Evolutionary conservation across 2,329 filamentous ascomycete species (phyloP).

Genomic region (Hypoxylon sp.): DNA sequence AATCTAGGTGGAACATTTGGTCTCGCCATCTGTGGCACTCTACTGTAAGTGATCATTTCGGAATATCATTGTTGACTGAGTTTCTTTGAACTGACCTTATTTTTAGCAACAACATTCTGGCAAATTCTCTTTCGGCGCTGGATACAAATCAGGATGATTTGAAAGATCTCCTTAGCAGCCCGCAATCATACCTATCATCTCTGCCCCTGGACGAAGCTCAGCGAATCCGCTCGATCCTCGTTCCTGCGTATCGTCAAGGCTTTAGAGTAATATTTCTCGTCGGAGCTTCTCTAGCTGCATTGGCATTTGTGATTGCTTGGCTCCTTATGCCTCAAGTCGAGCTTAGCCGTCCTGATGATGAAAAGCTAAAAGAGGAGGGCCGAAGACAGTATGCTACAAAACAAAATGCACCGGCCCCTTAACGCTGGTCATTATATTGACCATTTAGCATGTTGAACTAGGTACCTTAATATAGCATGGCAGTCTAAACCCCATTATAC

Average conservation of each 20-base stretch:
- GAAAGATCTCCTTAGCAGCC: constrained; percentile 55
- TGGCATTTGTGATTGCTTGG: constrained; percentile 58
- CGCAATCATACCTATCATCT: constrained; percentile 53
- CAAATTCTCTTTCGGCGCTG: constrained; percentile 51
- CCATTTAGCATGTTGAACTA: background rate
- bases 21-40: constrained; percentile 58
- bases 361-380: constrained; percentile 48
- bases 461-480: background rate
- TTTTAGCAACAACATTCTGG: constrained; percentile 58
- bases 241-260: constrained; percentile 57
- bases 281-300: constrained; percentile 55
- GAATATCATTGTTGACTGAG: background rate
- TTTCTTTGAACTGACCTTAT: background rate
- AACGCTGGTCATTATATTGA: background rate
- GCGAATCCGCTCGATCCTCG: constrained; percentile 52
- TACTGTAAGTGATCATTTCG: constrained; percentile 52
- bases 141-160: constrained; percentile 44
- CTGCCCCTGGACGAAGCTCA: constrained; percentile 53
- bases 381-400: constrained; percentile 30
- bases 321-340: constrained; percentile 60
- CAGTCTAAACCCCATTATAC: background rate
- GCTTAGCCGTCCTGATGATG: constrained; percentile 57
- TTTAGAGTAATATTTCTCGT: constrained; percentile 60
- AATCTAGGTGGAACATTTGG: constrained; percentile 60
- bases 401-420: constrained; percentile 18